A percentile compares a stretch with the other conserved stretches of the same genome.
phyloP scores from a whole-genome alignment of 495 filamentous ascomycete species.

The Pseudevernia furfuracea region DNA sequence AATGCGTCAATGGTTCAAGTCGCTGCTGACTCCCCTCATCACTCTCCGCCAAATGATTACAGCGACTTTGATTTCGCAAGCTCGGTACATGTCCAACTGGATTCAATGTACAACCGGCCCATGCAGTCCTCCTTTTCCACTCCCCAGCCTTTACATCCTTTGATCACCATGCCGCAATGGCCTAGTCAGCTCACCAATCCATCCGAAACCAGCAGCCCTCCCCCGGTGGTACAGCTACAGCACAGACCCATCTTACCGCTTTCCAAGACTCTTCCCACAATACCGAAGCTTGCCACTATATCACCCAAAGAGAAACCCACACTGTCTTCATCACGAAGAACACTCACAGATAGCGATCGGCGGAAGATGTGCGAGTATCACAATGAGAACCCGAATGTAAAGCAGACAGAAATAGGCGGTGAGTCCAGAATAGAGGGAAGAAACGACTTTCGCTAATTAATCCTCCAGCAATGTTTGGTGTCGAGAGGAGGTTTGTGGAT shows the following conservation, averaged over 20 bases:
- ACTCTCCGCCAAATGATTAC: conserved; percentile 40
- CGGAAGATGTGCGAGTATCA: conserved; percentile 93
- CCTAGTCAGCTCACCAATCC: conserved; percentile 47
- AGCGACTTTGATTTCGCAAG: conserved; percentile 35
- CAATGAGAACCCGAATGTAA: conserved; percentile 87
- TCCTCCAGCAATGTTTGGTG: conserved; percentile 74
- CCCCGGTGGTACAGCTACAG: conserved; percentile 23
- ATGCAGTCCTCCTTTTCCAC: conserved; percentile 35
- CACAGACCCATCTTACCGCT: conserved; percentile 33
- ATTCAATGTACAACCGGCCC: conserved; percentile 34
- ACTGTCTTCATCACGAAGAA: conserved; percentile 69
- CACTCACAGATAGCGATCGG: conserved; percentile 86
- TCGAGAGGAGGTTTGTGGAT: conserved; percentile 77
- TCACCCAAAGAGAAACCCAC: conserved; percentile 41
- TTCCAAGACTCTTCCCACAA: conserved; percentile 38
- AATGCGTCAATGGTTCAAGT: conserved; percentile 23
- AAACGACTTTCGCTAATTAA: conserved; percentile 27
- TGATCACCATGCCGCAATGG: conserved; percentile 45
- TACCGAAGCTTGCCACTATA: conserved; percentile 46
- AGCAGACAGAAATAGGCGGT: conserved; percentile 98
- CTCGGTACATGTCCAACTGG: conserved; percentile 34
- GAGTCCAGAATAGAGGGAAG: conserved; percentile 30
- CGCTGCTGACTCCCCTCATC: conserved; percentile 24
- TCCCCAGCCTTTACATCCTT: conserved; percentile 41
- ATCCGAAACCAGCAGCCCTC: conserved; percentile 35